Conservation (phyloP, 305 asterid species). For the Striga hermonthica region DNA sequence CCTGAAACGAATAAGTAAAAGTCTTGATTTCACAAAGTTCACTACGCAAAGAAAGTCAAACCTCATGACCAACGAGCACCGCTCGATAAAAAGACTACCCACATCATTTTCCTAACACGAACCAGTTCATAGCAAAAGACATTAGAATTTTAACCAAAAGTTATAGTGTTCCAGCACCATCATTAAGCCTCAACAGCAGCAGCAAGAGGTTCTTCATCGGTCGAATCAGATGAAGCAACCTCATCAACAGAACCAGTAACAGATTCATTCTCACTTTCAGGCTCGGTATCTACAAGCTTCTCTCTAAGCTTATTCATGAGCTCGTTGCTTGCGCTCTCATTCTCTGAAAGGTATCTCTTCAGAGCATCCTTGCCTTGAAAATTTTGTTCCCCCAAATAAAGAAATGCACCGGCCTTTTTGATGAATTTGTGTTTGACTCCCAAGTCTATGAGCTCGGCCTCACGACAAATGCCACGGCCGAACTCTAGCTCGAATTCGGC, state of each 20-base stretch:
- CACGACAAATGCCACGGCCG: constrained; percentile 86
- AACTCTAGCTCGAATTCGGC: constrained; percentile 85
- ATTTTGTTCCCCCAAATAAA: constrained; percentile 36
- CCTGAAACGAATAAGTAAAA: no score
- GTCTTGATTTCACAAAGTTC: no score
- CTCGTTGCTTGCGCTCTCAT: constrained; percentile 48
- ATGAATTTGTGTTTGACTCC: constrained; percentile 77
- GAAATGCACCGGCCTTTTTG: constrained; percentile 39
- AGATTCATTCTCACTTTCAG: constrained; percentile 19
- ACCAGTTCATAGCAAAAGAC: no score
- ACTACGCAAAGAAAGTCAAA: no score
- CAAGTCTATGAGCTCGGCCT: constrained; percentile 73
- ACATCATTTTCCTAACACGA: no score
- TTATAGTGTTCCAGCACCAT: background rate
- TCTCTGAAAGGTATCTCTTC: constrained; percentile 42
- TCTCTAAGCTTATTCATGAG: constrained; percentile 40
- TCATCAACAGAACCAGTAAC: constrained; percentile 21
- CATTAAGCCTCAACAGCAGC: constrained; percentile 38
- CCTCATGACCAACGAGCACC: no score
- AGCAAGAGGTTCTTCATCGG: constrained; percentile 34
- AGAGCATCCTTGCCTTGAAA: constrained; percentile 45
- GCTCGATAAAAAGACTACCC: no score
- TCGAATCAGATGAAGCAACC: constrained; percentile 27
- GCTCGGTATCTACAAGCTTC: constrained; percentile 33
- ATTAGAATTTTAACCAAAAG: no score